Evolutionary conservation across 1,139 yeast genomes (phyloP).

Genomic region (Scheffersomyces quercinus): DNA sequence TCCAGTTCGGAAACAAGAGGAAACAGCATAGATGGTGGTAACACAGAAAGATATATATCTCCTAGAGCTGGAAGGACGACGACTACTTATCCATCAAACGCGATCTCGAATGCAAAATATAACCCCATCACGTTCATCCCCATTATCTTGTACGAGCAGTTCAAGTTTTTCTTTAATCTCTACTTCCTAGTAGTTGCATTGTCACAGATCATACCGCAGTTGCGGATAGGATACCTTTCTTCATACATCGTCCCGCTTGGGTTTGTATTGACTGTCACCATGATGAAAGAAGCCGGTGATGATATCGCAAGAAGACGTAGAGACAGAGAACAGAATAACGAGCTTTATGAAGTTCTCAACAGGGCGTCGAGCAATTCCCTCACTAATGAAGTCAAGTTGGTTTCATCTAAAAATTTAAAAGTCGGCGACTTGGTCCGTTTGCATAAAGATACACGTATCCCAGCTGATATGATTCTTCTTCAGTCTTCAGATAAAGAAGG

Average conservation of each 20-base stretch:
- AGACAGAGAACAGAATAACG: conserved; percentile 86
- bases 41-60: conserved; percentile 26
- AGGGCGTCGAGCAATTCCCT: conserved; percentile 23
- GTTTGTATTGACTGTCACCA: conserved; percentile 87
- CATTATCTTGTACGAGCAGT: conserved; percentile 86
- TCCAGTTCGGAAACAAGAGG: conserved; percentile 1
- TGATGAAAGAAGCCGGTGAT: conserved; percentile 94
- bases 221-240: conserved; percentile 89
- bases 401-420: conserved; percentile 64
- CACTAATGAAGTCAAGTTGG: conserved; percentile 32
- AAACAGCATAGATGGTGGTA: neutral
- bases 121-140: conserved; percentile 89
- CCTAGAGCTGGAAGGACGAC: conserved; percentile 32
- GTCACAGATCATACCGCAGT: conserved; percentile 88
- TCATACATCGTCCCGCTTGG: conserved; percentile 93
- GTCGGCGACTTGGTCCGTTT: conserved; percentile 88
- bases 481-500: conserved; percentile 72
- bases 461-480: conserved; percentile 86
- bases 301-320: conserved; percentile 88
- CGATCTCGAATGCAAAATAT: conserved; percentile 92
- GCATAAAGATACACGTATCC: conserved; percentile 82
- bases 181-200: conserved; percentile 91
- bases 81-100: conserved; percentile 64
- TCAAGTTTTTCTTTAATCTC: conserved; percentile 92
- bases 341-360: conserved; percentile 70